Evolutionary conservation across 192 early-diverging fungal genomes (phyloP).

Genomic region (Entomortierella beljakovae): DNA sequence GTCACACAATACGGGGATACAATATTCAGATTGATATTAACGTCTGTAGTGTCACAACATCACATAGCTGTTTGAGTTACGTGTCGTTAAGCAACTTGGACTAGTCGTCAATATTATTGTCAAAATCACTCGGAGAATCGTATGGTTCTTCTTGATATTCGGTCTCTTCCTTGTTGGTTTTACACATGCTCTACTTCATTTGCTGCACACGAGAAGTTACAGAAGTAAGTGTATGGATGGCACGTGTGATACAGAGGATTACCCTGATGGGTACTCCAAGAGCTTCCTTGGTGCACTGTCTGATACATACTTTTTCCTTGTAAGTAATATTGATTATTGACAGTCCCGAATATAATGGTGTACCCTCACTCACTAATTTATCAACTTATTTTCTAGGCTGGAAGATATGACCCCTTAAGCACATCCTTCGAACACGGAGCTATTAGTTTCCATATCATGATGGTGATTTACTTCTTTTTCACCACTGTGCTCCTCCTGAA

Average conservation of each 20-base stretch:
- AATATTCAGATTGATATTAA: too few relatives aligned
- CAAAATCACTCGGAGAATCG: constrained; percentile 28
- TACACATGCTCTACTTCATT: constrained; percentile 37
- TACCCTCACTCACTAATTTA: neutral
- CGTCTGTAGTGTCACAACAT: neutral
- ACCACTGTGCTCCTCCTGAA: constrained; percentile 43
- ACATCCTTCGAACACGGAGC: neutral
- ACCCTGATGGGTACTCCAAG: neutral
- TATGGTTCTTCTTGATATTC: constrained; percentile 45
- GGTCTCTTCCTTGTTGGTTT: constrained; percentile 34
- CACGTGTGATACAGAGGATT: neutral
- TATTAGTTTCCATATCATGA: constrained; percentile 46
- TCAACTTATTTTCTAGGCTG: constrained; percentile 24
- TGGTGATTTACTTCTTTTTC: constrained; percentile 53
- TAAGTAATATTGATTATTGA: constrained; percentile 2
- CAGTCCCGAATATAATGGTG: neutral
- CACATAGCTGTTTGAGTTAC: constrained; percentile 43
- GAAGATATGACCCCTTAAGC: constrained; percentile 29
- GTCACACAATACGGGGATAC: neutral
- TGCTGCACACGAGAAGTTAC: constrained; percentile 18
- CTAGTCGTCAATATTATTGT: constrained; percentile 48
- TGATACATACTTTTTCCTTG: constrained; percentile 35
- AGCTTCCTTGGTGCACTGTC: constrained; percentile 14
- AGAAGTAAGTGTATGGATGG: neutral
- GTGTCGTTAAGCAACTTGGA: constrained; percentile 33